Percentiles rank a stretch among this genome's conserved stretches.
phyloP scores from a whole-genome alignment of 306 rosid species.

The Acacia melanoxylon region DNA sequence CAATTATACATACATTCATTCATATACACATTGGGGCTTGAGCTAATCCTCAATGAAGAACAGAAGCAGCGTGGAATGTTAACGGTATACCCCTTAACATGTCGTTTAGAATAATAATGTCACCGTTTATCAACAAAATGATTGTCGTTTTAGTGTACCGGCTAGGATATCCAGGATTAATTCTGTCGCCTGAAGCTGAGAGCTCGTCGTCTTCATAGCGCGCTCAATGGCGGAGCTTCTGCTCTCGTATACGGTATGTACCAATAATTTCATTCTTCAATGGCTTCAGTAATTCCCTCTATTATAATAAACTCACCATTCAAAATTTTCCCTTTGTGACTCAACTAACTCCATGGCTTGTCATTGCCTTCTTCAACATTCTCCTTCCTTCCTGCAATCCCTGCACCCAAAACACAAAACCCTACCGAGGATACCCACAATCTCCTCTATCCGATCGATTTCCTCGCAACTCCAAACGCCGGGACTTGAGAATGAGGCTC shows the following conservation, averaged over 20 bases:
- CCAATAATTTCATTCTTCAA: background rate
- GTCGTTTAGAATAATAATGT: background rate
- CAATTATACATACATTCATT: no score
- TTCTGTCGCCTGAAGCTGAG: background rate
- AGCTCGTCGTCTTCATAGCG: background rate
- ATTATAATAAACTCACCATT: conserved; percentile 33
- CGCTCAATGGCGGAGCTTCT: background rate
- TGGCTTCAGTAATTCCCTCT: background rate
- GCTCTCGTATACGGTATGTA: background rate
- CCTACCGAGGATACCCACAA: conserved; percentile 17
- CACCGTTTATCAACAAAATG: background rate
- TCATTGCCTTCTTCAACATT: conserved; percentile 39
- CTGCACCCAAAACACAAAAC: conserved; percentile 35
- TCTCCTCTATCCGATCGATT: conserved; percentile 27
- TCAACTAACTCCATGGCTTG: conserved; percentile 56
- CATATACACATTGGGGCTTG: no score
- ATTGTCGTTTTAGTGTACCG: background rate
- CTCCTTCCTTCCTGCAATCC: conserved; percentile 39
- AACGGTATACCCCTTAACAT: no score
- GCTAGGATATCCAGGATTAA: background rate
- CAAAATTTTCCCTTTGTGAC: background rate
- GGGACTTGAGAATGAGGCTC: conserved; percentile 16
- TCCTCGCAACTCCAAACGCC: conserved; percentile 50
- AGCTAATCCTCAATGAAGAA: no score
- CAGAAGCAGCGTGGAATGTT: no score